phyloP scores from a whole-genome alignment of 2,329 filamentous ascomycete genomes.

The Nigrospora oryzae region DNA sequence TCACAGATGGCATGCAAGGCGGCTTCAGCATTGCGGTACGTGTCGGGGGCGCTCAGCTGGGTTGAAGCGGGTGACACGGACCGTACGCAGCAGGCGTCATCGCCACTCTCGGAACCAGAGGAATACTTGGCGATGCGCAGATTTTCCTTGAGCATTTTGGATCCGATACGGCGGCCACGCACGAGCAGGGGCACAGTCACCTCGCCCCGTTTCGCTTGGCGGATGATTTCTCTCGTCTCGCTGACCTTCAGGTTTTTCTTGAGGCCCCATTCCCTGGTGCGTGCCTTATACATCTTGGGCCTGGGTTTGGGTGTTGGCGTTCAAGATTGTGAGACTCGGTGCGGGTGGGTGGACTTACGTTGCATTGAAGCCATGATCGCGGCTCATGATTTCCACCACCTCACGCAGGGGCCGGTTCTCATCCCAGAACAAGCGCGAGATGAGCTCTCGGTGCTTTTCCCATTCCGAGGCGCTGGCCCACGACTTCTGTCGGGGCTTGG shows the following conservation, averaged over 20 bases:
- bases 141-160: conserved; percentile 4
- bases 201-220: conserved; percentile 2
- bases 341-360: conserved; percentile 3
- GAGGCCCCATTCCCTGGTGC: conserved; percentile 4
- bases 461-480: conserved; percentile 5
- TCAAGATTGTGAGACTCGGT: not conserved
- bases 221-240: conserved; percentile 5
- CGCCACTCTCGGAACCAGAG: not conserved
- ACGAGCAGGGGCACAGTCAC: conserved; percentile 2
- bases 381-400: conserved; percentile 5
- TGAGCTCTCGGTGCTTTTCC: conserved; percentile 4
- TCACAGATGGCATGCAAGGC: not conserved
- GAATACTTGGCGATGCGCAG: conserved; percentile 2
- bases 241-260: conserved; percentile 6
- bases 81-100: not conserved
- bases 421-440: conserved; percentile 4
- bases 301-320: not conserved
- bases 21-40: not conserved
- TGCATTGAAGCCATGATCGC: conserved; percentile 5
- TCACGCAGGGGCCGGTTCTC: conserved; percentile 5
- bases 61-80: not conserved
- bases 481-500: not conserved
- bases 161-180: conserved; percentile 4
- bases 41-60: not conserved
- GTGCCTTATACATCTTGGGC: conserved; percentile 5